Conservation (phyloP, 2,329 filamentous ascomycete genomes). For the Metarhizium robertsii region DNA sequence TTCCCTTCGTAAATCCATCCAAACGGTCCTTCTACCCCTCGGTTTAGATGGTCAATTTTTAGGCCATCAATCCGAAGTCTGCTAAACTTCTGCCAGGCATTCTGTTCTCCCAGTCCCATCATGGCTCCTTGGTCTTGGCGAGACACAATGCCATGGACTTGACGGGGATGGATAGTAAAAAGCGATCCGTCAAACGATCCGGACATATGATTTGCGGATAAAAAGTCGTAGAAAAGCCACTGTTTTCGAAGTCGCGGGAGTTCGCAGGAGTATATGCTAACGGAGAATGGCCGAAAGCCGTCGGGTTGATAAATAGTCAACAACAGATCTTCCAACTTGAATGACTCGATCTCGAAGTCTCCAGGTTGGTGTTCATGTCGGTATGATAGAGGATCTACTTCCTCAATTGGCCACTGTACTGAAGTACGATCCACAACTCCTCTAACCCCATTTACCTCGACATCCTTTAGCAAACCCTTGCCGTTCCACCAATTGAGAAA, state of each 20-base stretch:
- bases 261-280: constrained; percentile 94
- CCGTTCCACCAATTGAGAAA: constrained; percentile 99
- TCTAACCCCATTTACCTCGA: constrained; percentile 87
- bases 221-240: constrained; percentile 95
- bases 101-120: constrained; percentile 50
- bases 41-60: constrained; percentile 92
- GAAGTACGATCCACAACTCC: constrained; percentile 87
- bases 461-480: constrained; percentile 81
- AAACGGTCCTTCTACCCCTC: constrained; percentile 86
- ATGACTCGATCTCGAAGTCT: constrained; percentile 94
- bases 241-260: constrained; percentile 87
- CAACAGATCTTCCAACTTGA: constrained; percentile 89
- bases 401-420: constrained; percentile 56
- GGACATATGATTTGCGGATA: constrained; percentile 92
- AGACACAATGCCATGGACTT: constrained; percentile 72
- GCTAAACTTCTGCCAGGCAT: constrained; percentile 91
- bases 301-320: constrained; percentile 86
- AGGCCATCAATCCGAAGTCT: constrained; percentile 86
- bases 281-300: constrained; percentile 85
- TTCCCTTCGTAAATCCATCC: constrained; percentile 98
- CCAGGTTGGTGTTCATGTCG: constrained; percentile 80
- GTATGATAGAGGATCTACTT: constrained; percentile 75
- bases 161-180: constrained; percentile 92
- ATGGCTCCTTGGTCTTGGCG: constrained; percentile 44
- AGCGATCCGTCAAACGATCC: constrained; percentile 92